These are phyloP conservation scores for Saccharomyces hybrid DNA, from an alignment of 1,139 yeast species.

Conservation along the genomic window DNA sequence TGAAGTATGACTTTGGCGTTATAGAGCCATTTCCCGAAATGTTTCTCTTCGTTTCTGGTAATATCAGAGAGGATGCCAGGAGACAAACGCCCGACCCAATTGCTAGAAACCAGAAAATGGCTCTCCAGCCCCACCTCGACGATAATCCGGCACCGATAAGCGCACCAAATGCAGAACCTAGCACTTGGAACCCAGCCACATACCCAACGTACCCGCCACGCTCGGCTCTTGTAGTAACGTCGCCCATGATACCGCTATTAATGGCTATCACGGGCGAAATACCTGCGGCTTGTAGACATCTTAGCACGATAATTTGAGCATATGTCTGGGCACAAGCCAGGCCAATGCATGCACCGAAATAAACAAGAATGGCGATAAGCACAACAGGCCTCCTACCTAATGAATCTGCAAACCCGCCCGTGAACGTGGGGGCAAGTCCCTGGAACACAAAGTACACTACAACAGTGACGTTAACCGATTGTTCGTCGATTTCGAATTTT, in stretches of 20 bases:
- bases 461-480: constrained; percentile 55
- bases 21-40: constrained; percentile 63
- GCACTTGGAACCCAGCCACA: constrained; percentile 52
- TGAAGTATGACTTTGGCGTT: constrained; percentile 36
- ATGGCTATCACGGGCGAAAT: constrained; percentile 66
- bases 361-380: constrained; percentile 43
- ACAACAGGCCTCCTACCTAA: constrained; percentile 65
- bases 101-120: constrained; percentile 67
- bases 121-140: constrained; percentile 59
- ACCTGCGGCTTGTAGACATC: constrained; percentile 65
- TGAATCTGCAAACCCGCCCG: constrained; percentile 59
- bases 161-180: constrained; percentile 75
- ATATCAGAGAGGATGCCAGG: constrained; percentile 34
- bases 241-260: constrained; percentile 60
- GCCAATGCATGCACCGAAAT: constrained; percentile 52
- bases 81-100: constrained; percentile 47
- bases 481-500: constrained; percentile 47
- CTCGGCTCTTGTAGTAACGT: constrained; percentile 50
- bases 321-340: constrained; percentile 44
- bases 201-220: constrained; percentile 62
- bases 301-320: constrained; percentile 43
- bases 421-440: constrained; percentile 58
- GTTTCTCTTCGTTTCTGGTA: constrained; percentile 68
- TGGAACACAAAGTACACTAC: constrained; percentile 67
- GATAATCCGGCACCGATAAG: constrained; percentile 63